Evolutionary conservation across 2,329 filamentous ascomycete genomes (phyloP).

Genomic region (Xylaria sp.): DNA sequence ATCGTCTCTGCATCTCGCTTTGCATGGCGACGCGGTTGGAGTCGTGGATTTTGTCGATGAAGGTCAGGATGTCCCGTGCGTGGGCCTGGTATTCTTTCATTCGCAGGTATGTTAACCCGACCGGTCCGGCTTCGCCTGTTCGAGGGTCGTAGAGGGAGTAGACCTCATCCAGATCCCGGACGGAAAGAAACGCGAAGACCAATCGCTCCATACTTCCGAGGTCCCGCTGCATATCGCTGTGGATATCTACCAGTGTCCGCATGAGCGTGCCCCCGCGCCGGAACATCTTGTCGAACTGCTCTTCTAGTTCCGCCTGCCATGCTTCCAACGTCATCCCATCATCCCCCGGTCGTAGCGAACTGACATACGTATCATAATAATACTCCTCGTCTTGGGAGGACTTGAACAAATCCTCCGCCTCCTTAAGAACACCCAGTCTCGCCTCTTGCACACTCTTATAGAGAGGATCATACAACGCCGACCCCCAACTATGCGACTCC

Average conservation of each 20-base stretch:
- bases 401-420: too few relatives aligned
- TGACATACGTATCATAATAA: too few relatives aligned
- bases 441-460: too few relatives aligned
- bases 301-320: neutral
- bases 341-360: neutral
- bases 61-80: neutral
- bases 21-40: too few relatives aligned
- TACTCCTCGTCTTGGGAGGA: too few relatives aligned
- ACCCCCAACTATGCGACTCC: constrained; percentile 4
- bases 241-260: neutral
- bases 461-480: too few relatives aligned
- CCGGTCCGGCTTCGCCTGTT: rapidly evolving
- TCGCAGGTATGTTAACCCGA: constrained; percentile 1
- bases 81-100: neutral
- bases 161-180: constrained; percentile 1
- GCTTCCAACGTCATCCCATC: neutral
- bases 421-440: too few relatives aligned
- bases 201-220: constrained; percentile 20
- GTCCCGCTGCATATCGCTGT: constrained; percentile 14
- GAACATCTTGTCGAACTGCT: neutral
- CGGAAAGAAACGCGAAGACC: constrained; percentile 17
- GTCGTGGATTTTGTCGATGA: neutral
- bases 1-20: too few relatives aligned
- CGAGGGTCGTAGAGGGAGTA: neutral
- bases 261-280: constrained; percentile 19